A percentile compares a stretch with the other conserved stretches of the same genome.
phyloP scores from a whole-genome alignment of 805 yeast genomes.

The Dipodascus geniculatus region DNA sequence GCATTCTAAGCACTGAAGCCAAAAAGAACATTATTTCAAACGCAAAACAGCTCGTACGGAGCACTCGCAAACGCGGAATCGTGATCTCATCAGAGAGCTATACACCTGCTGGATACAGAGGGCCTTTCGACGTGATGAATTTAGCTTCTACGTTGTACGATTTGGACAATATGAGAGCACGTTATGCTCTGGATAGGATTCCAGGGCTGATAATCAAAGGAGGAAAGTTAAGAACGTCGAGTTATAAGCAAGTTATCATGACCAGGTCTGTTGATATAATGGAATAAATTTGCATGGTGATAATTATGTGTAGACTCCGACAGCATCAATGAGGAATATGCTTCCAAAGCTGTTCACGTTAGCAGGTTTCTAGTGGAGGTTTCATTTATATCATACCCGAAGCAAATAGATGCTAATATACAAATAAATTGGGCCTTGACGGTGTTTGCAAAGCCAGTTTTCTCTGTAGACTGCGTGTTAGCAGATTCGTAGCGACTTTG shows the following conservation, averaged over 20 bases:
- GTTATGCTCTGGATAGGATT: slow-evolving; percentile 43
- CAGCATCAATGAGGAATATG: background rate
- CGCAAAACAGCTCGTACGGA: slow-evolving; percentile 61
- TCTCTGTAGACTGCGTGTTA: background rate
- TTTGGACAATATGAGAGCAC: slow-evolving; percentile 49
- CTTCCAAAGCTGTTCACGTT: background rate
- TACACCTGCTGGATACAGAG: slow-evolving; percentile 38
- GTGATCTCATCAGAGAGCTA: slow-evolving; percentile 68
- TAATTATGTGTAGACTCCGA: background rate
- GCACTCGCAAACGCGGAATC: slow-evolving; percentile 71
- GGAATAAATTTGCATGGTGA: too few relatives aligned
- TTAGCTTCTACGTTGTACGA: slow-evolving; percentile 54
- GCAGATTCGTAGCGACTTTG: background rate
- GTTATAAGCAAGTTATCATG: slow-evolving; percentile 59
- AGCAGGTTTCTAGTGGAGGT: background rate
- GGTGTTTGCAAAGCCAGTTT: background rate
- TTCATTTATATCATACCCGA: background rate
- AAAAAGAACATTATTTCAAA: slow-evolving; percentile 61
- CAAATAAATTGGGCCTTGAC: background rate
- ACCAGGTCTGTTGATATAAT: background rate
- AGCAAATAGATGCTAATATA: slow-evolving; percentile 1
- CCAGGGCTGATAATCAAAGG: slow-evolving; percentile 56
- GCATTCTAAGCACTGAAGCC: slow-evolving; percentile 24
- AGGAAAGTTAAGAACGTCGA: slow-evolving; percentile 61
- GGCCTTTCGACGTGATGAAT: slow-evolving; percentile 55